Evolutionary conservation across 2,329 filamentous ascomycete species (phyloP), one percentile per base, ranked within the genome.

Genomic region (Colletotrichum camelliae): DNA sequence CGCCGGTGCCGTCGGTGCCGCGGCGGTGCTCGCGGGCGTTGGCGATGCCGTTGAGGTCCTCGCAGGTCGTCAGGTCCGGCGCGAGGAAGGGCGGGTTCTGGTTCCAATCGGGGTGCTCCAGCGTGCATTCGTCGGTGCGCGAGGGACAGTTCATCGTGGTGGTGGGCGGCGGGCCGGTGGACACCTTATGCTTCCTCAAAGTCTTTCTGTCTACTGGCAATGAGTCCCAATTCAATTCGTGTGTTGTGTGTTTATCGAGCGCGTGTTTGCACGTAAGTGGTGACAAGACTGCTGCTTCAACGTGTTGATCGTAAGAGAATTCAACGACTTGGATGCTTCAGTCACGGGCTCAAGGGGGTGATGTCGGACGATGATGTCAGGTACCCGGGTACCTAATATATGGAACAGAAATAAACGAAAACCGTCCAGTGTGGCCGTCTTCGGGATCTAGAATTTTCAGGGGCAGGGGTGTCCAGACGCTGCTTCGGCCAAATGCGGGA

Each of bases 11-110:
- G 78, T 84, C 81, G 65, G 79, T 79, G 75, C 84, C 81, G 48
- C 84, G 81, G 33, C 86, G 82, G 75, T 85, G 84, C 79, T 87
- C 85, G 27, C 89, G 87, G 24, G 87, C 81, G 81, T 91, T 91
- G 78, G 87, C 84, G 77, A 89, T 88, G 77, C 89, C 89, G 77
- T 90, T 90, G 74, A 91, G 83, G 80, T 91, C 89, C 83, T 90
- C 86, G 78, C 89, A 84, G 55, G 89, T 90, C 31, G 89, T 91
- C 65, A 88, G 81, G 65, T 87, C 85, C 24, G 87, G 80, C 29
- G 88, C 85, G 69, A 91, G 81, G 29, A 84, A 85, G 2, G 88
- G 86, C 37, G 89, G 89, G 81, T 85, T 89, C 83, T 91, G 89
- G 81, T 91, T 91, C 85, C 87, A 91, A 33, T 85, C 84, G 66